Base-by-base conservation (phyloP, 2,329 filamentous ascomycete species). In the Fusarium sp. region DNA sequence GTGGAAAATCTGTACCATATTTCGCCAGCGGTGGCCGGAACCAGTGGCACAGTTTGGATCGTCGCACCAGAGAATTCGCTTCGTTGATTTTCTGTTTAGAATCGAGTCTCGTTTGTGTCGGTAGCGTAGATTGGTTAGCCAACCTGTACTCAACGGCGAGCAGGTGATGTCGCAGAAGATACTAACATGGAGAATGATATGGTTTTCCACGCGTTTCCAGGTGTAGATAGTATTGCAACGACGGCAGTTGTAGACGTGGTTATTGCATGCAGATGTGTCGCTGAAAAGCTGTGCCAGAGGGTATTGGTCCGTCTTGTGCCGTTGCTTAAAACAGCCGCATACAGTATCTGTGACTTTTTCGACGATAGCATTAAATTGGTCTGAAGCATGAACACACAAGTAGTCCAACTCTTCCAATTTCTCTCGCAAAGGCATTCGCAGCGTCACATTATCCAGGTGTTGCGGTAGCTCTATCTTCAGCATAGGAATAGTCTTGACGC, bases 381-480 rank as follows among this genome's bases (percentile, higher is more conserved):
- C 34, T 38, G 34, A 38, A 38, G 34, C 34, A 1, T 38, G 18
- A 4, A 38, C 1, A 4, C 18, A 38, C 6, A 38, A 38, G 34
- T n/a, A n/a, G 6, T 12, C 34, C 10, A 38, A n/a, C 3, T 4
- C 0, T 38, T n/a, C 4, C 34, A 38, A 38, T 2, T 1, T 11
- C 4, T 38, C 18, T 3, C 34, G 9, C 6, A 38, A n/a, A 6
- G 5, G 3, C 6, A 1, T n/a, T 11, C 2, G 34, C 3, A 38
- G 6, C 1, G 0, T n/a, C 4, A 1, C 18, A 1, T n/a, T 38
- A 3, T 38, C 0, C 1, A 11, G 4, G 3, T n/a, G 34, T 38
- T n/a, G 34, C 18, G 0, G 3, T n/a, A 2, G 1, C 0, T 38
- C 18, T 4, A 38, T 38, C 18, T 38, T 1, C 34, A 38, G 6